phyloP scores from a whole-genome alignment of 768 basidiomycete genomes.

The Rhodotorula babjevae region DNA sequence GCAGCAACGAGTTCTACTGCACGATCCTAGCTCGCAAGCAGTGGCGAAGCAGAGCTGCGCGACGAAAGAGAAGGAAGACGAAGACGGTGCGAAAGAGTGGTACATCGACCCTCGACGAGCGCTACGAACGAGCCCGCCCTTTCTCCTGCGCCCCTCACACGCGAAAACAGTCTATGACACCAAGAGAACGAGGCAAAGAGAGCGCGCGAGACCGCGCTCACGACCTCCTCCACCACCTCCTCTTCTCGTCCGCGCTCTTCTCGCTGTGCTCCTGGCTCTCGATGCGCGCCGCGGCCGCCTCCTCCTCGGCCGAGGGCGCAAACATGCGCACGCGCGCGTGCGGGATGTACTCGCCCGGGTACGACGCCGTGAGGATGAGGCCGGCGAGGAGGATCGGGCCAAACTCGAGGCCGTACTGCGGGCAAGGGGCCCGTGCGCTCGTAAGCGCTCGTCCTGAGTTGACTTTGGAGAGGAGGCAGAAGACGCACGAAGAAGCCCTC shows the following conservation, averaged over 20 bases:
- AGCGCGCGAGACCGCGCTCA: too few relatives aligned
- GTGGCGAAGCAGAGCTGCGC: too few relatives aligned
- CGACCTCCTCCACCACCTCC: neutral
- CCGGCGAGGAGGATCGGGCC: constrained; percentile 33
- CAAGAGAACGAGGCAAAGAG: too few relatives aligned
- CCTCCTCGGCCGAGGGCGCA: neutral
- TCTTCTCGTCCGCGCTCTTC: neutral
- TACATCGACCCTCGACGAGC: too few relatives aligned
- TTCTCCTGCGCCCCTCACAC: too few relatives aligned
- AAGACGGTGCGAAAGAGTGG: too few relatives aligned
- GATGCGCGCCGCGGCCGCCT: neutral
- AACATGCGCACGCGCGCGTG: constrained; percentile 3
- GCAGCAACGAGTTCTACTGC: too few relatives aligned
- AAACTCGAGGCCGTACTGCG: constrained; percentile 1
- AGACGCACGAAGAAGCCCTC: constrained; percentile 16
- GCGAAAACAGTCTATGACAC: too few relatives aligned
- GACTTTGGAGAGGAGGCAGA: neutral
- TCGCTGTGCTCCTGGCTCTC: neutral
- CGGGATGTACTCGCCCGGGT: constrained; percentile 26
- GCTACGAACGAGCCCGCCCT: too few relatives aligned
- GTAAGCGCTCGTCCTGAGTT: too few relatives aligned
- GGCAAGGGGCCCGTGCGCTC: neutral
- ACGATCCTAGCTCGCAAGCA: too few relatives aligned
- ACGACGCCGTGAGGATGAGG: constrained; percentile 23
- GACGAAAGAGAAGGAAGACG: too few relatives aligned